phyloP scores from a whole-genome alignment of 441 rosid genomes.

The Aquilaria agallochum region DNA sequence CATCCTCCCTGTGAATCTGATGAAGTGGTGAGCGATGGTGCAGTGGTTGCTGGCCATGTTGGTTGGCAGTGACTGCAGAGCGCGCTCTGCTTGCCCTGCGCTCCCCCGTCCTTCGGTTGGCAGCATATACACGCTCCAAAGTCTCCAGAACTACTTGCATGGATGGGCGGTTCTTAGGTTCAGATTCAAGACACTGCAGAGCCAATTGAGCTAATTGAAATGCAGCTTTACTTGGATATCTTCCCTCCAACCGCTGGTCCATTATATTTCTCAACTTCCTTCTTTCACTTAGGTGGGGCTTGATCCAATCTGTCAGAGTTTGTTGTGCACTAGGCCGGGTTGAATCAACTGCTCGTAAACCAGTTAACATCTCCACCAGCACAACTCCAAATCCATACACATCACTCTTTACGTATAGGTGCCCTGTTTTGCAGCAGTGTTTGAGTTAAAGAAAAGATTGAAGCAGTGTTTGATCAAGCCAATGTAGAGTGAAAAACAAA shows the following conservation, averaged over 20 bases:
- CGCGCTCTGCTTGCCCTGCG: constrained; percentile 22
- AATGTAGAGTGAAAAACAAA: neutral
- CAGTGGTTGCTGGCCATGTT: constrained; percentile 28
- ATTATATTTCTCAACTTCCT: constrained; percentile 51
- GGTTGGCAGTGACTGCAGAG: constrained; percentile 21
- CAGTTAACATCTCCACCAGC: constrained; percentile 63
- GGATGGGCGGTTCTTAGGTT: constrained; percentile 58
- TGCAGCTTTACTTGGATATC: constrained; percentile 48
- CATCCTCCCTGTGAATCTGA: constrained; percentile 22
- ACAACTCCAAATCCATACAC: constrained; percentile 77
- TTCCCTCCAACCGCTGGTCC: constrained; percentile 62
- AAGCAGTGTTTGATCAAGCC: neutral
- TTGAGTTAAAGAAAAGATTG: neutral
- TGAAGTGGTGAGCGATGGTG: constrained; percentile 52
- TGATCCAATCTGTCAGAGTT: constrained; percentile 58
- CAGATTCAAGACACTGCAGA: constrained; percentile 42
- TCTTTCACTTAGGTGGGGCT: constrained; percentile 43
- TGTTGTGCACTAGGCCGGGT: constrained; percentile 48
- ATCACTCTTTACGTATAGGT: constrained; percentile 74
- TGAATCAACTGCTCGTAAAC: constrained; percentile 56
- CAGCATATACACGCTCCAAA: constrained; percentile 43
- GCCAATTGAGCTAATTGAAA: constrained; percentile 57
- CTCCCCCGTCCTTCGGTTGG: constrained; percentile 34
- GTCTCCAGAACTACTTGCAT: constrained; percentile 63
- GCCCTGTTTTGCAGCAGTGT: constrained; percentile 37